Conservation (phyloP, 2,329 filamentous ascomycete species). For the Fusarium buxicola region DNA sequence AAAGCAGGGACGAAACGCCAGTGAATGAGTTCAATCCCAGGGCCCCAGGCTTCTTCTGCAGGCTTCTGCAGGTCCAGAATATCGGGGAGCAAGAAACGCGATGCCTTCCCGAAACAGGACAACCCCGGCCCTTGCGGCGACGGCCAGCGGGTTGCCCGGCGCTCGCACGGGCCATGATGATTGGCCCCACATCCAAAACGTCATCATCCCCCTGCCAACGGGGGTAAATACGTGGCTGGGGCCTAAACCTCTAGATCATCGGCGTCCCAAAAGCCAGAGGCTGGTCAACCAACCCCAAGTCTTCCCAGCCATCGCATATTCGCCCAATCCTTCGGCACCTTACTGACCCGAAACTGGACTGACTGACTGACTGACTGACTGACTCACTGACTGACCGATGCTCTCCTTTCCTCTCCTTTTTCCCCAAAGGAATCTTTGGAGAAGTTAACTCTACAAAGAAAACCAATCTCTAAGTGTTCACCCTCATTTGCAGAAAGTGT, state of each 20-base stretch:
- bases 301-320: conserved; percentile 44
- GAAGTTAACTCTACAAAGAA: conserved; percentile 27
- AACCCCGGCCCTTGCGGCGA: conserved; percentile 14
- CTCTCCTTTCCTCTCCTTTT: conserved; percentile 34
- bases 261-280: conserved; percentile 41
- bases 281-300: conserved; percentile 37
- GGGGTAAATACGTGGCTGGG: conserved; percentile 46
- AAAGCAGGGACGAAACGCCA: conserved; percentile 14
- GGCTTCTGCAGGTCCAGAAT: conserved; percentile 37
- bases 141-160: conserved; percentile 42
- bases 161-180: conserved; percentile 10
- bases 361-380: conserved; percentile 13
- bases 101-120: conserved; percentile 21
- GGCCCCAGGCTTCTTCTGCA: too few relatives aligned
- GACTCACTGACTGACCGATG: conserved; percentile 33
- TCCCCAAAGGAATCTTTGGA: conserved; percentile 26
- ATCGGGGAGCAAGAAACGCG: background rate
- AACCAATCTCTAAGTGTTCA: conserved; percentile 37
- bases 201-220: conserved; percentile 43
- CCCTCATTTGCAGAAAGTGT: conserved; percentile 41
- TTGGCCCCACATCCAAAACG: conserved; percentile 33
- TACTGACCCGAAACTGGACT: conserved; percentile 22
- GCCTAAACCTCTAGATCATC: conserved; percentile 25
- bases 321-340: conserved; percentile 34
- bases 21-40: conserved; percentile 5